Evolutionary conservation across 2,329 filamentous ascomycete genomes (phyloP).

Genomic region (Pyrenophora tritici-repentis): DNA sequence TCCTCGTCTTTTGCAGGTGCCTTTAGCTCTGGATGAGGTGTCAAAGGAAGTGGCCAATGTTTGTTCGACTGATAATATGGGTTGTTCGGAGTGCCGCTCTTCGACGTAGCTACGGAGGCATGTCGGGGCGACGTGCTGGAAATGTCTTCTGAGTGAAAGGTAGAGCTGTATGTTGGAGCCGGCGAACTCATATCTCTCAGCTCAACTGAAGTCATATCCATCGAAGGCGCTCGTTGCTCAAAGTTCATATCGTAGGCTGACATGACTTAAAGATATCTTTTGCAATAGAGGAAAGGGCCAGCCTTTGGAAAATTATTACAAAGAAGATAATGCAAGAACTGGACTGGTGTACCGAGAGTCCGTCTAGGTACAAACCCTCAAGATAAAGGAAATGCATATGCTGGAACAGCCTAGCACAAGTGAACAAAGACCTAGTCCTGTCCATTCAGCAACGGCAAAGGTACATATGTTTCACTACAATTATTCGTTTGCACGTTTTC

Average conservation of each 20-base stretch:
- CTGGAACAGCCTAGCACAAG: background rate
- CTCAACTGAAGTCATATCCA: conserved; percentile 22
- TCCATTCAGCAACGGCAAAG: background rate
- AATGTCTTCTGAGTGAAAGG: conserved; percentile 10
- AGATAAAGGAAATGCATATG: conserved; percentile 3
- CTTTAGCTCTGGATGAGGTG: background rate
- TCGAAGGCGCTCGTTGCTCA: conserved; percentile 15
- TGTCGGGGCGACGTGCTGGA: background rate
- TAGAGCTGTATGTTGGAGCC: conserved; percentile 31
- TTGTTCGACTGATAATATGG: conserved; percentile 3
- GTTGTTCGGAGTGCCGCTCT: background rate
- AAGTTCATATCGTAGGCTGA: conserved; percentile 8
- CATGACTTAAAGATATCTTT: background rate
- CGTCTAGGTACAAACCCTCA: background rate
- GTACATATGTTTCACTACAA: background rate
- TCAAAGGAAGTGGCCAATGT: background rate
- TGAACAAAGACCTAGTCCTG: background rate
- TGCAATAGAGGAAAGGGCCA: background rate
- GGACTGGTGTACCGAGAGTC: background rate
- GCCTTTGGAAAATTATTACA: background rate
- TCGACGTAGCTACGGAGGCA: background rate
- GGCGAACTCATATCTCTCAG: conserved; percentile 20
- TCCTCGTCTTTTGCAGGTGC: background rate
- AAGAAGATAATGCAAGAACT: background rate
- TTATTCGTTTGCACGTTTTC: background rate